A percentile compares a stretch with the other conserved stretches of the same genome.
Conservation (phyloP, 768 basidiomycete genomes). For the Rhizopogon rudus region DNA sequence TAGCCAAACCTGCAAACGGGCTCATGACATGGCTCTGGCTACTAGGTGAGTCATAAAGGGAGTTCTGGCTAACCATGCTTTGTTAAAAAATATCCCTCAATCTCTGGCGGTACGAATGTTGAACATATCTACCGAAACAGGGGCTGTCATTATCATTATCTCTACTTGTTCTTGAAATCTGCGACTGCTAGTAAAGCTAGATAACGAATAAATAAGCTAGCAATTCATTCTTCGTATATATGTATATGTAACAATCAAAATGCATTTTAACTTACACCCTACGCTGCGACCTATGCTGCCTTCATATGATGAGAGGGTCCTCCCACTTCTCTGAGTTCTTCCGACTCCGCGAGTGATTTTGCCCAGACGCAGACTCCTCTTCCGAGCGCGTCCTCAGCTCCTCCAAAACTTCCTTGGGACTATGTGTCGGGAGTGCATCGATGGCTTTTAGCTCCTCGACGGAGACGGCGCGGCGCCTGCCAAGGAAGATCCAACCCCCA, state of each 20-base stretch:
- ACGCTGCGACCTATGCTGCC: too few species aligned
- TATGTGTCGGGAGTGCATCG: too few species aligned
- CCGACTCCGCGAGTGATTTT: background rate
- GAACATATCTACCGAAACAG: background rate
- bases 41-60: background rate
- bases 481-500: constrained; percentile 23
- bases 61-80: too few species aligned
- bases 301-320: background rate
- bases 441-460: constrained; percentile 21
- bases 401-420: too few species aligned
- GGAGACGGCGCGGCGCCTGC: constrained; percentile 15
- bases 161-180: background rate
- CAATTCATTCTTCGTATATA: background rate
- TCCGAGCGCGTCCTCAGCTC: background rate
- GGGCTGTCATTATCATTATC: too few species aligned
- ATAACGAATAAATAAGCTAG: too few species aligned
- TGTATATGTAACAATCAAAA: background rate
- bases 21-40: constrained; percentile 13
- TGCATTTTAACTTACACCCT: background rate
- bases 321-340: background rate
- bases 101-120: background rate
- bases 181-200: background rate
- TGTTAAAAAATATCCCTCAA: background rate
- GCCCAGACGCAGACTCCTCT: background rate
- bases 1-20: constrained; percentile 19